These are phyloP conservation scores for Escovopsis sp. DNA, from an alignment of 2,329 filamentous ascomycete genomes.

Conservation along the genomic window DNA sequence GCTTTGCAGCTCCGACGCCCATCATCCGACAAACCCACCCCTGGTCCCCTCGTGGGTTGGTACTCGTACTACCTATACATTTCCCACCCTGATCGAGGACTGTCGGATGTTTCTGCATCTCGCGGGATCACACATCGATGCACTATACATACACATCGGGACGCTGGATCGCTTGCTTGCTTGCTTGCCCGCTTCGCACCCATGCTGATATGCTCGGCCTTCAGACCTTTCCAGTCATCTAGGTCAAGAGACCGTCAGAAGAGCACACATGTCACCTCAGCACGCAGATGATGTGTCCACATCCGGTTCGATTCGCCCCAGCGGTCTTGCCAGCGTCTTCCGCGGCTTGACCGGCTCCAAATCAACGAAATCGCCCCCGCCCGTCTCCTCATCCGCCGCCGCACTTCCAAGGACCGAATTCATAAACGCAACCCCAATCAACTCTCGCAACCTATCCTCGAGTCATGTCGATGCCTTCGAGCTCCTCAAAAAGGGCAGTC, in stretches of 20 bases:
- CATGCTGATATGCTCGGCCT: constrained; percentile 1
- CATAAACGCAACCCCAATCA: constrained; percentile 25
- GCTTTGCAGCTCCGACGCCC: neutral
- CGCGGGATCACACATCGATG: neutral
- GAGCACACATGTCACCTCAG: constrained; percentile 46
- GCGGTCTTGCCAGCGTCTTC: constrained; percentile 48
- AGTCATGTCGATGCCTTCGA: constrained; percentile 41
- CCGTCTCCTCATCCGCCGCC: constrained; percentile 24
- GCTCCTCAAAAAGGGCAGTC: constrained; percentile 35
- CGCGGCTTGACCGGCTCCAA: constrained; percentile 45
- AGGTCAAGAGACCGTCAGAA: constrained; percentile 14
- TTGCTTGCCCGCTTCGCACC: neutral
- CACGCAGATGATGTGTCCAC: constrained; percentile 37
- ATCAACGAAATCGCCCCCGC: constrained; percentile 35
- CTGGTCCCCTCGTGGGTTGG: neutral
- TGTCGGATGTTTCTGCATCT: neutral
- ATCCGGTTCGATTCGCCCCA: constrained; percentile 38
- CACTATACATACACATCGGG: neutral
- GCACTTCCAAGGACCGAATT: constrained; percentile 29
- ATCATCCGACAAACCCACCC: neutral
- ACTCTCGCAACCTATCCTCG: constrained; percentile 30
- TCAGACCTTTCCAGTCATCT: constrained; percentile 5
- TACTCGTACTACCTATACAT: neutral
- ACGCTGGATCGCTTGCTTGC: neutral
- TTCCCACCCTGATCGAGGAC: neutral